Conservation (phyloP, 257 asterid species). For the Capsicum pubescens region DNA sequence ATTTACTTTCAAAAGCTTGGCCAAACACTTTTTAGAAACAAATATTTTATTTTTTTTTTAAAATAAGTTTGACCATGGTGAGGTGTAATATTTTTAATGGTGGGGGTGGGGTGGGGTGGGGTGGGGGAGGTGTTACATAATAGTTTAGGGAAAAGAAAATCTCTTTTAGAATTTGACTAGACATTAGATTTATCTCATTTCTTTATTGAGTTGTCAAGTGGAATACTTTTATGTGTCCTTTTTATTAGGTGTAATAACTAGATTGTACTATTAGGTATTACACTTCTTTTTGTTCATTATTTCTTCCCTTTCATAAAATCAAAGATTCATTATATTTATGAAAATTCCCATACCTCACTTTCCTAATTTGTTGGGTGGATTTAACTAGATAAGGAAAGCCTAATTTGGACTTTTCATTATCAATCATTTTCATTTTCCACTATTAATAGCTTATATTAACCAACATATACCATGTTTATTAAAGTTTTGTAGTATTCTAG, state of each 20-base stretch:
- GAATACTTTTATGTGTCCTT: background rate
- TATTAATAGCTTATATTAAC: background rate
- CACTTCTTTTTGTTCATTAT: too few relatives aligned
- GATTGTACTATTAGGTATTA: background rate
- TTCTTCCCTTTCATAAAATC: too few relatives aligned
- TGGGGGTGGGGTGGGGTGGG: background rate
- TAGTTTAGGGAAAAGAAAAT: background rate
- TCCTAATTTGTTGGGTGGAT: slow-evolving; percentile 14
- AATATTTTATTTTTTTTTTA: too few relatives aligned
- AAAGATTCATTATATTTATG: background rate
- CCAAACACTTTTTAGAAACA: too few relatives aligned
- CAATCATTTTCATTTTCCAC: slow-evolving; percentile 24
- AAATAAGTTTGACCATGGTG: too few relatives aligned
- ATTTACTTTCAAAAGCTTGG: too few relatives aligned
- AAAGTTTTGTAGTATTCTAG: background rate
- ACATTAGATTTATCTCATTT: background rate
- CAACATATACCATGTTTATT: background rate
- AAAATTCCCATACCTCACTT: background rate
- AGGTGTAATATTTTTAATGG: background rate
- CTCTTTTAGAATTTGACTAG: background rate
- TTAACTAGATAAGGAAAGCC: background rate
- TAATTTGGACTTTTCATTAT: background rate
- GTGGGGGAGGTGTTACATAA: background rate
- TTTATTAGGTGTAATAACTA: background rate
- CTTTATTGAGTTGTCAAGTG: background rate